Percentiles rank a stretch among this genome's conserved stretches.
These are phyloP conservation scores for Puccinia hordei DNA, from an alignment of 1,284 basidiomycete species.

Conservation along the genomic window DNA sequence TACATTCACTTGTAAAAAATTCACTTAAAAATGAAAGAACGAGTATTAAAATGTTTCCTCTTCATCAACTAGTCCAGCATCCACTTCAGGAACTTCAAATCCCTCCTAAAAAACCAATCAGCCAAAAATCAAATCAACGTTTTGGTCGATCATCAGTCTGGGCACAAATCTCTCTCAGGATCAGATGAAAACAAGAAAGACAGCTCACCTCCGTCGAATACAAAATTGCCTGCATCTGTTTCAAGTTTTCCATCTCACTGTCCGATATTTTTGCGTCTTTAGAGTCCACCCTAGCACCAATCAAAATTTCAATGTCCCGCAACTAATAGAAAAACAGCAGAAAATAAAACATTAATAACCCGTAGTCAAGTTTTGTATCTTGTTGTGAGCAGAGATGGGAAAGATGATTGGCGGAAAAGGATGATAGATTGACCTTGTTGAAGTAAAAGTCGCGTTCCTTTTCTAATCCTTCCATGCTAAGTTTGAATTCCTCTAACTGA, in stretches of 20 bases:
- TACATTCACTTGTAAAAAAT: too few relatives aligned
- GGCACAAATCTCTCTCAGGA: too few relatives aligned
- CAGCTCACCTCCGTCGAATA: conserved; percentile 91
- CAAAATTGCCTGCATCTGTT: conserved; percentile 86
- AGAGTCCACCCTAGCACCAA: conserved; percentile 61
- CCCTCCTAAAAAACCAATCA: conserved; percentile 32
- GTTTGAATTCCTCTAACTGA: conserved; percentile 80
- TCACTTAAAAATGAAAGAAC: too few relatives aligned
- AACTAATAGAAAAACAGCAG: too few relatives aligned
- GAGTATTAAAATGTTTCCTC: conserved; percentile 42
- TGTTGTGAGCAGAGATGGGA: background rate
- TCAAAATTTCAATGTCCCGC: conserved; percentile 91
- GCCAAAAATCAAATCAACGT: too few relatives aligned
- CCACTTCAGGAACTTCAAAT: conserved; percentile 46
- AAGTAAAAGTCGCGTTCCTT: conserved; percentile 99
- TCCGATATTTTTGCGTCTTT: conserved; percentile 52
- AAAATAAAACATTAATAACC: conserved; percentile 6
- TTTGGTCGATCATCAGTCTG: too few relatives aligned
- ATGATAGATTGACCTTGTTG: conserved; percentile 73
- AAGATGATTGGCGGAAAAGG: background rate
- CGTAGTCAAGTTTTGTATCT: too few relatives aligned
- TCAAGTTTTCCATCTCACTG: conserved; percentile 71
- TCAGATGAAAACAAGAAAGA: too few relatives aligned
- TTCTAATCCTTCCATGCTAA: conserved; percentile 73
- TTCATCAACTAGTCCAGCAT: conserved; percentile 42